Conservation (phyloP, 2,329 filamentous ascomycete species). For the Colletotrichum zoysiae region DNA sequence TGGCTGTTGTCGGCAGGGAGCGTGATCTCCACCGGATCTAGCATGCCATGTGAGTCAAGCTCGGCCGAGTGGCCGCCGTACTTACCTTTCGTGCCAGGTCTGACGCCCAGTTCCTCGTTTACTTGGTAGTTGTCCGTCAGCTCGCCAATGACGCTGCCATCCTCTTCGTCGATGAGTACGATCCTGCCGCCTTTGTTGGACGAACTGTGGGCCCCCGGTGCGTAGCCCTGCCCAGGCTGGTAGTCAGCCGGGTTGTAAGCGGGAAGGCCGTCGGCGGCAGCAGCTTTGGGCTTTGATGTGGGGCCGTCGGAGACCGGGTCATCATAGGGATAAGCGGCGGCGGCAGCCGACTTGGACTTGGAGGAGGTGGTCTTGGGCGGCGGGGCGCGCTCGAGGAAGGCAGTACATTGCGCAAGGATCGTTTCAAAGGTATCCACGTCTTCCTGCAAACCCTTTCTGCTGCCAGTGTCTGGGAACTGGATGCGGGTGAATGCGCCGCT, state of each 20-base stretch:
- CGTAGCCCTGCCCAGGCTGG: slow-evolving; percentile 83
- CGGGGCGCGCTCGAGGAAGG: slow-evolving; percentile 87
- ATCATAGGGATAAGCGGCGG: slow-evolving; percentile 20
- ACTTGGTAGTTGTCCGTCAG: slow-evolving; percentile 85
- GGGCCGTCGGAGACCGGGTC: slow-evolving; percentile 43
- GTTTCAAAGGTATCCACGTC: slow-evolving; percentile 98
- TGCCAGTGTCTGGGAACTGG: slow-evolving; percentile 84
- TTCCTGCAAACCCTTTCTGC: slow-evolving; percentile 82
- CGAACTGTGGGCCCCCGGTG: slow-evolving; percentile 68
- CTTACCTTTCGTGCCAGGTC: slow-evolving; percentile 96
- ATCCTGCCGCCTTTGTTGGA: slow-evolving; percentile 77
- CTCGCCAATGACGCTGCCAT: slow-evolving; percentile 95
- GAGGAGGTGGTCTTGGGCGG: slow-evolving; percentile 61
- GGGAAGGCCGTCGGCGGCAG: slow-evolving; percentile 61
- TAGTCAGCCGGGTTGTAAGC: slow-evolving; percentile 87
- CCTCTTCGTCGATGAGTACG: slow-evolving; percentile 93
- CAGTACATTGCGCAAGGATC: slow-evolving; percentile 96
- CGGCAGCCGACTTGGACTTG: slow-evolving; percentile 16
- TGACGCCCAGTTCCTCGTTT: slow-evolving; percentile 80
- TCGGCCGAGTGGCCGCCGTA: slow-evolving; percentile 62
- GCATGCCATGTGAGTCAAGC: slow-evolving; percentile 40
- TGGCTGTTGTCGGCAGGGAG: slow-evolving; percentile 76
- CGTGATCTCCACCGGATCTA: slow-evolving; percentile 84
- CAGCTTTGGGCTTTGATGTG: slow-evolving; percentile 44
- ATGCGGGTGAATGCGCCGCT: slow-evolving; percentile 93